Evolutionary conservation across 169 alveolate species (phyloP).

Genomic region (Amoebophrya sp.): DNA sequence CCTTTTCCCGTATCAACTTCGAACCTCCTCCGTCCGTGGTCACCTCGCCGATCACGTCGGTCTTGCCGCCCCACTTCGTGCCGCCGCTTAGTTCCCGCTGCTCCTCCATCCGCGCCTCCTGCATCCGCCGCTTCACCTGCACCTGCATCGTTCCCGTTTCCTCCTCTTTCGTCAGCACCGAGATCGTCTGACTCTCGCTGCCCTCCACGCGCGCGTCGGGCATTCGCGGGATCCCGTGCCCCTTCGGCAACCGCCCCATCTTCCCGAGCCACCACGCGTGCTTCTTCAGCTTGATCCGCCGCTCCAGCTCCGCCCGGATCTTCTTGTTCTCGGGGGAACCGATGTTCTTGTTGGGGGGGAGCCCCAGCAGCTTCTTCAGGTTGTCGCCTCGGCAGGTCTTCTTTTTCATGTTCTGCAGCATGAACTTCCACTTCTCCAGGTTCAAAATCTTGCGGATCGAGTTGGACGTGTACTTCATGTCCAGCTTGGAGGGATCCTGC

Average conservation of each 20-base stretch:
- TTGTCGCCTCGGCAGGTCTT: not conserved
- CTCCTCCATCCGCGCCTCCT: too few relatives aligned
- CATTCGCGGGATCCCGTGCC: not conserved
- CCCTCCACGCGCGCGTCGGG: not conserved
- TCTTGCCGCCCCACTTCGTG: not conserved
- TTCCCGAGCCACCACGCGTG: not conserved
- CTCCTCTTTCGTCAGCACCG: not conserved
- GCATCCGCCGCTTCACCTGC: not conserved
- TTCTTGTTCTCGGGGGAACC: not conserved
- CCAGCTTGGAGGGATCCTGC: not conserved
- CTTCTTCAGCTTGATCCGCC: not conserved
- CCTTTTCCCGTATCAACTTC: not conserved
- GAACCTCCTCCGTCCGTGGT: not conserved
- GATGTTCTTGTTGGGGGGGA: not conserved
- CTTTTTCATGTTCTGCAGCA: not conserved
- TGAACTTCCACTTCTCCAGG: not conserved
- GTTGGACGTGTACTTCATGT: not conserved
- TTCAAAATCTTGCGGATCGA: not conserved
- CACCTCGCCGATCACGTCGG: not conserved
- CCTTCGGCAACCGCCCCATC: not conserved
- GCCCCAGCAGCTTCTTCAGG: not conserved
- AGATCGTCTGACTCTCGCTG: not conserved
- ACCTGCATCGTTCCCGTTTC: not conserved
- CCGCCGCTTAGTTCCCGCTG: not conserved
- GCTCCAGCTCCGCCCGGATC: not conserved